These are phyloP conservation scores for Microsporum audouinii DNA, from an alignment of 2,329 filamentous ascomycete genomes.

Conservation along the genomic window DNA sequence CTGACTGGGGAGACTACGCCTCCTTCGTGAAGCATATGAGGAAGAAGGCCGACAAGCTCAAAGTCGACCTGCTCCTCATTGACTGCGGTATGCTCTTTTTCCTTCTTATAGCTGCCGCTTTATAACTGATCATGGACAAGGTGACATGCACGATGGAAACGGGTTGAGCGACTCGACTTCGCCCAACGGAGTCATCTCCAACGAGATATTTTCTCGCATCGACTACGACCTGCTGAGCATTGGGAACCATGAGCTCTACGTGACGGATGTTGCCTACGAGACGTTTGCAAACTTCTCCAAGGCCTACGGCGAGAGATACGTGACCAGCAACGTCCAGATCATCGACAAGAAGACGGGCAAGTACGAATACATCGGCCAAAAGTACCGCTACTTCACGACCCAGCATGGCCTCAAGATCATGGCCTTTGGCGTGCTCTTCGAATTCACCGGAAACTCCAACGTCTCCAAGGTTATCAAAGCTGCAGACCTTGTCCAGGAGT, in stretches of 20 bases:
- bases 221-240: constrained; percentile 46
- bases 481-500: constrained; percentile 40
- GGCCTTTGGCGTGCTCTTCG: constrained; percentile 42
- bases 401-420: constrained; percentile 41
- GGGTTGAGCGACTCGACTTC: constrained; percentile 51
- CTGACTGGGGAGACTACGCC: constrained; percentile 96
- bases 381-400: constrained; percentile 42
- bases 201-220: constrained; percentile 41
- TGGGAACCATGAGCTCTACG: constrained; percentile 56
- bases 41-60: constrained; percentile 62
- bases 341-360: constrained; percentile 33
- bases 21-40: constrained; percentile 81
- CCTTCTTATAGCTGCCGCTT: background rate
- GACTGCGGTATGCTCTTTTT: constrained; percentile 55
- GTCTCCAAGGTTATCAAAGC: constrained; percentile 50
- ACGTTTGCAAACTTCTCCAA: constrained; percentile 49
- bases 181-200: constrained; percentile 46
- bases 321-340: constrained; percentile 45
- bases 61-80: constrained; percentile 74
- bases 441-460: constrained; percentile 48
- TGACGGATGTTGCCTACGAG: constrained; percentile 51
- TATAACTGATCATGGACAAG: constrained; percentile 17
- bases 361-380: constrained; percentile 37
- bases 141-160: constrained; percentile 55
- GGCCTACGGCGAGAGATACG: constrained; percentile 44